phyloP scores from a whole-genome alignment of 2,329 filamentous ascomycete species.

The Talaromyces sp. region DNA sequence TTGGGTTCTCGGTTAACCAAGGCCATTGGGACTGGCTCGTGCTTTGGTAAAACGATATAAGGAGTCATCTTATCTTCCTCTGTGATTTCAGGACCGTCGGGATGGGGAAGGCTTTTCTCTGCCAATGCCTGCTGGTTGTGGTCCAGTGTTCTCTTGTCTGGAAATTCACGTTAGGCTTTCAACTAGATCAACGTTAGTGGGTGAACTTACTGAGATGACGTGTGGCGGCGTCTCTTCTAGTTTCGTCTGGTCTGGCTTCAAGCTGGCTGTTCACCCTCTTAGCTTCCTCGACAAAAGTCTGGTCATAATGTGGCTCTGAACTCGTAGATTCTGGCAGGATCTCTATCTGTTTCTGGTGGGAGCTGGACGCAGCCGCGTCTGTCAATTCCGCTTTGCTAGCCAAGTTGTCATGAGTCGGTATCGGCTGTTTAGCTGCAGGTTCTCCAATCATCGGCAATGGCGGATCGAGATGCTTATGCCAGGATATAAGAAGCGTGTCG shows the following conservation, averaged over 20 bases:
- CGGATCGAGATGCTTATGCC: conserved; percentile 62
- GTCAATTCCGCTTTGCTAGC: not conserved
- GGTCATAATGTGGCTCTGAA: conserved; percentile 63
- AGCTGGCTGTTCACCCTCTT: conserved; percentile 59
- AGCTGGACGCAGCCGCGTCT: not conserved
- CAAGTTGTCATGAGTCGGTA: not conserved
- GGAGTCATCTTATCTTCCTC: conserved; percentile 61
- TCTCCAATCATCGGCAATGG: conserved; percentile 55
- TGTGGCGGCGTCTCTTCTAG: conserved; percentile 57
- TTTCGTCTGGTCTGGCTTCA: conserved; percentile 50
- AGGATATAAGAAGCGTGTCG: conserved; percentile 69
- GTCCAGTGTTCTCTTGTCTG: conserved; percentile 12
- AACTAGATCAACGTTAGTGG: not conserved
- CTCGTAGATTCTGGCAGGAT: conserved; percentile 55
- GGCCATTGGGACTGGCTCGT: conserved; percentile 65
- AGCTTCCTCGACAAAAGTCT: conserved; percentile 59
- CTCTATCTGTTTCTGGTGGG: conserved; percentile 20
- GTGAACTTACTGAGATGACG: conserved; percentile 56
- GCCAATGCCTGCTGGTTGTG: not conserved
- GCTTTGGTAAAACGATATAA: conserved; percentile 55
- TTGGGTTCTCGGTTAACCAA: conserved; percentile 68
- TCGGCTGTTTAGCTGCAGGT: conserved; percentile 41
- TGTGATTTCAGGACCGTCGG: conserved; percentile 54
- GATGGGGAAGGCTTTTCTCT: conserved; percentile 53
- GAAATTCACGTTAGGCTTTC: not conserved